Evolutionary conservation across 345 rosid genomes (phyloP).

Genomic region (Pugionium dolabratum): DNA sequence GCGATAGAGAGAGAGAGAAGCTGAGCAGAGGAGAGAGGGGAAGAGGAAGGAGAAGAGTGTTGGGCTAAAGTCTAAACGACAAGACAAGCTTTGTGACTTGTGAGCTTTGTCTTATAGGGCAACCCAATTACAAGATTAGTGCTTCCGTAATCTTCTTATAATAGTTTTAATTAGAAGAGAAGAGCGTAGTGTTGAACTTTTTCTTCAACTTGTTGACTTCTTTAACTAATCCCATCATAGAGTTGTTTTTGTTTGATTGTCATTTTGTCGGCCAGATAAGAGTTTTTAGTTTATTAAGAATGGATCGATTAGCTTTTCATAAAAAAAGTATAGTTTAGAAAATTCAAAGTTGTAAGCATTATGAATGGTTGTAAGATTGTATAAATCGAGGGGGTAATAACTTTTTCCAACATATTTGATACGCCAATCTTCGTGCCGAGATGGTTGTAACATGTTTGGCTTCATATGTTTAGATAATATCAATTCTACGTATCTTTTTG

Average conservation of each 20-base stretch:
- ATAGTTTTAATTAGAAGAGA: conserved; percentile 14
- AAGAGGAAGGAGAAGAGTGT: conserved; percentile 15
- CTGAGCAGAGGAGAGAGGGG: background rate
- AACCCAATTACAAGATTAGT: conserved; percentile 26
- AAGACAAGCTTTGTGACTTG: conserved; percentile 36
- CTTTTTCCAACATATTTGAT: conserved; percentile 42
- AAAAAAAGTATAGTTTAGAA: background rate
- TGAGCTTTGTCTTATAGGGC: conserved; percentile 39
- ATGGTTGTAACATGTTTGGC: conserved; percentile 36
- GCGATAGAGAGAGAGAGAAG: background rate
- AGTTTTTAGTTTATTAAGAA: background rate
- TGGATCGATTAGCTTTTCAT: too few relatives aligned
- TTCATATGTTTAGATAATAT: conserved; percentile 39
- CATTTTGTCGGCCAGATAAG: conserved; percentile 34
- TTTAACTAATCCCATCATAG: conserved; percentile 29
- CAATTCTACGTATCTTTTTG: conserved; percentile 43
- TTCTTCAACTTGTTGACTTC: conserved; percentile 29
- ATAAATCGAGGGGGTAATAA: conserved; percentile 32
- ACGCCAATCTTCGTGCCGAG: conserved; percentile 40
- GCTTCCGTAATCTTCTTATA: conserved; percentile 28
- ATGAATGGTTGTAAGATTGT: conserved; percentile 5
- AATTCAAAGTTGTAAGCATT: background rate
- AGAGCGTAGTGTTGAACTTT: conserved; percentile 31
- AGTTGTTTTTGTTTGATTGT: conserved; percentile 35
- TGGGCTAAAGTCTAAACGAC: conserved; percentile 30